A percentile compares a stretch with the other conserved stretches of the same genome.
These are phyloP conservation scores for Dothistroma septosporum DNA, from an alignment of 2,329 filamentous ascomycete genomes.

Conservation along the genomic window DNA sequence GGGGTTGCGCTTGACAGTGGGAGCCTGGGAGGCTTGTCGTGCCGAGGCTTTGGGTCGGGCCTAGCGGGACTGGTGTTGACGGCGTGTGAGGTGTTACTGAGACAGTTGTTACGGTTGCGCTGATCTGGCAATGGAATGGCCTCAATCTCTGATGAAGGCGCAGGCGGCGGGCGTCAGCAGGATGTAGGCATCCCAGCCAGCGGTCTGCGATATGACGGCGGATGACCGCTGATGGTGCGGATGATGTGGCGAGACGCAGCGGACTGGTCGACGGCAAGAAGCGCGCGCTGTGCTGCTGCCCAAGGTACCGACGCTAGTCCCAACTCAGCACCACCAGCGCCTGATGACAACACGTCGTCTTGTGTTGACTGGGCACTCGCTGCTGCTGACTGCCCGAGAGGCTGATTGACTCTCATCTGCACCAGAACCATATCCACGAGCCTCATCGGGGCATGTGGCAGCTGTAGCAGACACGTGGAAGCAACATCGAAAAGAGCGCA, in stretches of 20 bases:
- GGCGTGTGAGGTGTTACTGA: background rate
- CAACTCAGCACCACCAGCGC: background rate
- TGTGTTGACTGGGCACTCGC: background rate
- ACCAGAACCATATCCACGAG: background rate
- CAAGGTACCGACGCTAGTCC: background rate
- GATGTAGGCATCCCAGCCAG: too few species aligned
- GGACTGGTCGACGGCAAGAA: background rate
- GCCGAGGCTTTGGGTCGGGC: background rate
- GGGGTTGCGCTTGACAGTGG: background rate
- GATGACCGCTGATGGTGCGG: background rate
- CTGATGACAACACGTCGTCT: background rate
- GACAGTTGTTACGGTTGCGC: background rate
- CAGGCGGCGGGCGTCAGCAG: too few species aligned
- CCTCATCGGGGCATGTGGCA: background rate
- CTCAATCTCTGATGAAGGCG: too few species aligned
- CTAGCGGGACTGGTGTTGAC: background rate
- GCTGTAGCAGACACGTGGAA: background rate
- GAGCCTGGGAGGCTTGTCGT: too few species aligned
- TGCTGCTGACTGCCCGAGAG: background rate
- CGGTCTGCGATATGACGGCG: background rate
- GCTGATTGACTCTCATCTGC: background rate
- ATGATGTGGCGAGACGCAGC: background rate
- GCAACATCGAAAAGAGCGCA: too few species aligned
- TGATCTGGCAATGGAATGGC: too few species aligned
- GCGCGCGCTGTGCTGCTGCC: background rate